A percentile compares a stretch with the other conserved stretches of the same genome.
Conservation (phyloP, 768 basidiomycete species). For the Chiua virens region DNA sequence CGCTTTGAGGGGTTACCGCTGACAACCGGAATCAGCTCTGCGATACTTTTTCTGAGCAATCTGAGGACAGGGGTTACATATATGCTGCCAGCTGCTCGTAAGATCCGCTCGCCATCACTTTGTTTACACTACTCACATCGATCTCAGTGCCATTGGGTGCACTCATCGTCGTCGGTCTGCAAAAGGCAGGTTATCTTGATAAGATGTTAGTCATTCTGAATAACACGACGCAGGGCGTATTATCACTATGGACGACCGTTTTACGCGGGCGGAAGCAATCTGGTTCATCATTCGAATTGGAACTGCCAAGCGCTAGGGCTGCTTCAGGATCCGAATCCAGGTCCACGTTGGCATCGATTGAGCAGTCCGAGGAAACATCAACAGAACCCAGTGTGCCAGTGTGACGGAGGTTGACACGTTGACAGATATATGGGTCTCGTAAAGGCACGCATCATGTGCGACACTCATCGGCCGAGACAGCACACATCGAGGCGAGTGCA, state of each 20-base stretch:
- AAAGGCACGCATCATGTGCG: slow-evolving; percentile 3
- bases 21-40: slow-evolving; percentile 24
- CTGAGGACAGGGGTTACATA: slow-evolving; percentile 36
- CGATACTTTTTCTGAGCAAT: slow-evolving; percentile 38
- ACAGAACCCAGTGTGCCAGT: slow-evolving; percentile 5
- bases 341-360: not conserved
- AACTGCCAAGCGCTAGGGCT: slow-evolving; percentile 25
- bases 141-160: slow-evolving; percentile 49
- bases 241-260: slow-evolving; percentile 33
- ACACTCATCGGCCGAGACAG: not conserved
- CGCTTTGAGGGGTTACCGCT: not conserved
- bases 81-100: slow-evolving; percentile 52
- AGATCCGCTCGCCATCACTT: slow-evolving; percentile 15
- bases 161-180: slow-evolving; percentile 48
- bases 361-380: slow-evolving; percentile 1
- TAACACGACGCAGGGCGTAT: slow-evolving; percentile 34
- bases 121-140: slow-evolving; percentile 1
- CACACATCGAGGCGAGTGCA: not conserved
- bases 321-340: slow-evolving; percentile 15
- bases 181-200: slow-evolving; percentile 36
- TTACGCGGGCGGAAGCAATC: slow-evolving; percentile 9
- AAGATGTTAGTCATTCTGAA: not conserved
- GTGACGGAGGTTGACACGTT: slow-evolving; percentile 3
- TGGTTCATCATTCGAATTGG: slow-evolving; percentile 8
- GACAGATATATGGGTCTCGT: not conserved